phyloP scores from a whole-genome alignment of 139 green algal genomes.

The Bryopsis sp. region DNA sequence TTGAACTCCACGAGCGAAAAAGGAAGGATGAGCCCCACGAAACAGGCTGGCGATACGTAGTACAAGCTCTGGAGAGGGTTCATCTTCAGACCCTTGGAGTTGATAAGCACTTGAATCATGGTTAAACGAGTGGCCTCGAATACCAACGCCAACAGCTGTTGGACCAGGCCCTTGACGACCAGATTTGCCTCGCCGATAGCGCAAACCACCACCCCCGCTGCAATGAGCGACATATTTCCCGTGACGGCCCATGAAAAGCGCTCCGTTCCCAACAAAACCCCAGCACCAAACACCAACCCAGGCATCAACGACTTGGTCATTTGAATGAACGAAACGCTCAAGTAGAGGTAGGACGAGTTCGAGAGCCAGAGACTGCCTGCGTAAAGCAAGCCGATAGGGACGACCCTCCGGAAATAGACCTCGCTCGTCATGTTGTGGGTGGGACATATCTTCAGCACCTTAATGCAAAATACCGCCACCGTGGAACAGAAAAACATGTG shows the following conservation, averaged over 20 bases:
- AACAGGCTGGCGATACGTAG: constrained; percentile 79
- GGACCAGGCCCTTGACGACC: constrained; percentile 65
- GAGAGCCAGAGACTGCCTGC: constrained; percentile 85
- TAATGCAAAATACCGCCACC: constrained; percentile 53
- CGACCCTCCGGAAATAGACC: constrained; percentile 56
- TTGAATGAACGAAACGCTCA: constrained; percentile 96
- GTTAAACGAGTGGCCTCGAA: constrained; percentile 76
- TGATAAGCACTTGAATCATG: constrained; percentile 86
- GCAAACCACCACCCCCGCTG: constrained; percentile 74
- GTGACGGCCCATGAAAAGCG: constrained; percentile 40
- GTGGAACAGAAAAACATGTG: constrained; percentile 86
- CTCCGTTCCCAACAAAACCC: constrained; percentile 72
- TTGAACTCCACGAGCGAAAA: constrained; percentile 47
- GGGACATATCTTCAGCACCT: constrained; percentile 52
- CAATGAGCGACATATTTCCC: constrained; percentile 84
- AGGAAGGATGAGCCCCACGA: constrained; percentile 62
- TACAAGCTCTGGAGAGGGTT: constrained; percentile 82
- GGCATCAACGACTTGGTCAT: constrained; percentile 95
- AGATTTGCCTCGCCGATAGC: constrained; percentile 80
- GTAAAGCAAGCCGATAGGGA: constrained; percentile 76
- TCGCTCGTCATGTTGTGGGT: constrained; percentile 55
- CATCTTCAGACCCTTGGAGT: constrained; percentile 68
- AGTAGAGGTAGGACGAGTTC: constrained; percentile 95
- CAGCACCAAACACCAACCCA: constrained; percentile 61
- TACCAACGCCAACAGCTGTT: constrained; percentile 81